Percentiles rank a stretch among this genome's conserved stretches.
Conservation (phyloP, 78 protist species). For the Bodo saltans region DNA sequence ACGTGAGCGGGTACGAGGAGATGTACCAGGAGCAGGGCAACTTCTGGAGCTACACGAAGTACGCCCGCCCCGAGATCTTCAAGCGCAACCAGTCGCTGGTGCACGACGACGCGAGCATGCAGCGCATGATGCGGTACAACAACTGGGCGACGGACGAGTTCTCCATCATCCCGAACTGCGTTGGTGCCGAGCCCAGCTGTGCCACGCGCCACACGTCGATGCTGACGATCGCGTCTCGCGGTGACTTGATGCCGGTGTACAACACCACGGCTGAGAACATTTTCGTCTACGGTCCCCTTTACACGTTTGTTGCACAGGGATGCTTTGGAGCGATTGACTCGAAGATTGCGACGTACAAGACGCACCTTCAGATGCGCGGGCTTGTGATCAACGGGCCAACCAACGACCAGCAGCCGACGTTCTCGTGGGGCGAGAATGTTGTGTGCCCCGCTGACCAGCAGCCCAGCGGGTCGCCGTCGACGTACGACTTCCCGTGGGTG, state of each 20-base stretch:
- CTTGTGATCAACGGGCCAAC: conserved; percentile 13
- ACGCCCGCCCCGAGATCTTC: conserved; percentile 57
- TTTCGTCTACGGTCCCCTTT: conserved; percentile 6
- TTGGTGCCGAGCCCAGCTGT: conserved; percentile 54
- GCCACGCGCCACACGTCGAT: not conserved
- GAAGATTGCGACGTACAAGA: not conserved
- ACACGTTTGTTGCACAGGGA: not conserved
- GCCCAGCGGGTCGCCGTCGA: not conserved
- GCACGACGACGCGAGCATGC: conserved; percentile 31
- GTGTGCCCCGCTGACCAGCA: not conserved
- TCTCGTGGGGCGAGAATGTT: not conserved
- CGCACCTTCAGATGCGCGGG: not conserved
- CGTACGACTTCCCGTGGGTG: not conserved
- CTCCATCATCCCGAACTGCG: conserved; percentile 40
- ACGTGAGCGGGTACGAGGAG: conserved; percentile 49
- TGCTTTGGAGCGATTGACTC: not conserved
- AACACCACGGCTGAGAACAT: conserved; percentile 52
- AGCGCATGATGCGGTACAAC: conserved; percentile 63
- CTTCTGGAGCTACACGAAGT: conserved; percentile 44
- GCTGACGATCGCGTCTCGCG: not conserved
- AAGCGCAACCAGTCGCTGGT: conserved; percentile 8
- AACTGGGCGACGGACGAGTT: conserved; percentile 53
- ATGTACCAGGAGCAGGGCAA: not conserved
- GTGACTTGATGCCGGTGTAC: not conserved
- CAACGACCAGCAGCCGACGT: not conserved